Evolutionary conservation across 352 stramenopile genomes (phyloP), one percentile per base, ranked within the genome.

Genomic region (Peronosclerospora sorghi): DNA sequence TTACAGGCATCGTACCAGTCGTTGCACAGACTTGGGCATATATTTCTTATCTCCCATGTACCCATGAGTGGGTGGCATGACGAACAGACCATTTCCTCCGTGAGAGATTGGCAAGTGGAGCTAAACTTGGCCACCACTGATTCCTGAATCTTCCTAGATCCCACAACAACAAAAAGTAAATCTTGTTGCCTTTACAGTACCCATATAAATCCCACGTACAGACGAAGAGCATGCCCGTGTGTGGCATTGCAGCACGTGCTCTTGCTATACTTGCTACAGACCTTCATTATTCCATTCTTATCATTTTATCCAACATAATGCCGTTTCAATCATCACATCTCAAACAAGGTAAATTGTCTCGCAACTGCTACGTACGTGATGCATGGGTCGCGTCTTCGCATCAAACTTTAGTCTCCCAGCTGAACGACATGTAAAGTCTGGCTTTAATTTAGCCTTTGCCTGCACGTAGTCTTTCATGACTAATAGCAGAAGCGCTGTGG

Each of bases 231-330:
- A 28, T 79, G 54, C 12, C 46, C 53, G 48, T 91, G 79, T n/a
- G 65, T 78, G 49, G 59, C 67, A 35, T 87, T 81, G 48, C 79
- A 91, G 64, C 79, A 87, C 48, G 76, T 88, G 60, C 74, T 87
- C 45, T 80, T 71, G 27, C 52, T 53, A 56, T 91, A 91, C 48
- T 91, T 85, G 55, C 57, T 77, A 54, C 78, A 90, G 9, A 88
- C 68, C 24, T 90, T 73, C 40, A 90, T 59, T 1, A 65, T 61
- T 21, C 80, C 74, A 18, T 39, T 72, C 75, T 35, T 24, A 19
- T 14, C 29, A 21, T 10, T 12, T 36, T 19, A 48, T 32, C 26
- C 45, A 27, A 42, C 17, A 37, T 10, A 59, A 14, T 12, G 27
- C n/a, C 14, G n/a, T 51, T 19, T 35, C 12, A 14, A 45, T 34